Base-by-base conservation (phyloP, 2,329 filamentous ascomycete species). In the Botrytis elliptica region DNA sequence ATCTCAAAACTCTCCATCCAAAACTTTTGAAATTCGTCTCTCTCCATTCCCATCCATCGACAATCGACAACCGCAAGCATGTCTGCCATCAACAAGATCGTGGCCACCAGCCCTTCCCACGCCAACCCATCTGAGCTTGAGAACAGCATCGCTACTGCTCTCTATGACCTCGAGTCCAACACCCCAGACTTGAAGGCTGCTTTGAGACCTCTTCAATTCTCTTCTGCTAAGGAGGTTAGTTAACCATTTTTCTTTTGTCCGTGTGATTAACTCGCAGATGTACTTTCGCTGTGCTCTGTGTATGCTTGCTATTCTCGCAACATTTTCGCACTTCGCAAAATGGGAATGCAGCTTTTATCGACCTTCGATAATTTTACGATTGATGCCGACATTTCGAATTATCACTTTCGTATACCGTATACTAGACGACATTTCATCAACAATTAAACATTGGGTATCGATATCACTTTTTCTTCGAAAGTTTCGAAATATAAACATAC, bases 141-240 rank as follows among this genome's bases (percentile, higher is more conserved):
- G 93, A 91, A 90, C 86, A 93, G 88, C 90, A 97, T 99, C 85
- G 96, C 96, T 85, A 93, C 92, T 87, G 96, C 96, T 88, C 93
- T 99, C 80, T 97, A 92, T 89, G 96, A 99, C 84, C 93, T 99
- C 87, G 96, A 99, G 94, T 95, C 91, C 89, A 98, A 98, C 92
- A 97, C 96, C 84, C 89, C 94, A 85, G 96, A 99, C 88, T 93
- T 99, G 88, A 97, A 95, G 93, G 90, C 90, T 83, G 92, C 94
- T 82, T 92, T 99, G 84, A 92, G 96, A 84, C 96, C 96, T 86
- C 92, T 99, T 87, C 96, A 99, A 91, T 95, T 99, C 87, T 93
- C 97, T 85, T 97, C 93, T 88, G 96, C 96, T 85, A 94, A 95
- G 87, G 96, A 99, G 95, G 96, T 99, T 92, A 94, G 94, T 62